phyloP scores from a whole-genome alignment of 164 flowering plant species.

The Annona squamosa region DNA sequence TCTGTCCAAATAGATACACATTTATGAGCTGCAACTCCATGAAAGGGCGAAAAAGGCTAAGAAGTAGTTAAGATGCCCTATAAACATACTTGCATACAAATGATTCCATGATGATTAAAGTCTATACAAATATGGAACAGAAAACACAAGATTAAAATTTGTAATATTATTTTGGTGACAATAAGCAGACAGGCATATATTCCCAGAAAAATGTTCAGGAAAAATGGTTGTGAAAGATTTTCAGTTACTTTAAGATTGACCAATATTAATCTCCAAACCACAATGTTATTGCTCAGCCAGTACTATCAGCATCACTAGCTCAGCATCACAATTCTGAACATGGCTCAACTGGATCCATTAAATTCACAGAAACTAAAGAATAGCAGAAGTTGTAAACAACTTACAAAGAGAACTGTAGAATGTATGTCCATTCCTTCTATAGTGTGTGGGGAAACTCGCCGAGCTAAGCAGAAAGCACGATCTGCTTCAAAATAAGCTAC shows the following conservation, averaged over 20 bases:
- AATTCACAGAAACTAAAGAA: neutral
- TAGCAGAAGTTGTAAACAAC: conserved; percentile 18
- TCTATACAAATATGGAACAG: neutral
- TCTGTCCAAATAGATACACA: neutral
- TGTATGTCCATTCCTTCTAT: conserved; percentile 96
- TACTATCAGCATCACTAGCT: neutral
- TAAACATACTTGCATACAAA: neutral
- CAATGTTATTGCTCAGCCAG: neutral
- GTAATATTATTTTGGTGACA: neutral
- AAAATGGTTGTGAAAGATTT: neutral
- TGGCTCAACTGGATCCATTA: neutral
- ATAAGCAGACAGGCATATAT: neutral
- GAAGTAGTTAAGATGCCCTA: neutral
- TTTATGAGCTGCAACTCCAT: neutral
- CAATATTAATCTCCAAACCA: neutral
- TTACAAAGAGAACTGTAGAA: conserved; percentile 92
- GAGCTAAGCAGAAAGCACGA: conserved; percentile 80
- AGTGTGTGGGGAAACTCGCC: conserved; percentile 68
- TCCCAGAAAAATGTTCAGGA: neutral
- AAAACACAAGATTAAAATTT: too few relatives aligned
- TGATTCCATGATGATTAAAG: neutral
- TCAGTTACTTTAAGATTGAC: neutral
- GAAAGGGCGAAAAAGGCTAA: neutral
- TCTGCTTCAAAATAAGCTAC: conserved; percentile 75
- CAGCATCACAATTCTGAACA: neutral